Conservation (phyloP, 345 rosid species). For the Moricandia arvensis region DNA sequence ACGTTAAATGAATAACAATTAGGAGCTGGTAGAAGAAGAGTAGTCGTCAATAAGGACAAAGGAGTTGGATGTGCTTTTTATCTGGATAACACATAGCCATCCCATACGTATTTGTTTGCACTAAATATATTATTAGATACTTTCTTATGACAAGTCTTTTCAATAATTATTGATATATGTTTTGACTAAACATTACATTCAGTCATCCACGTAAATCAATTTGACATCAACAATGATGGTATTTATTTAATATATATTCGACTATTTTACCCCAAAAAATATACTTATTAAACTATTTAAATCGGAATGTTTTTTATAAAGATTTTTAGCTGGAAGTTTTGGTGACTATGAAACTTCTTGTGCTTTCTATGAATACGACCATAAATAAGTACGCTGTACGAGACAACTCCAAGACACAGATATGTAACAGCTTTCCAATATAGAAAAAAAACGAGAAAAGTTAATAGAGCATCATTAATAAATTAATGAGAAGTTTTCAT, state of each 20-base stretch:
- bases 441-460: background rate
- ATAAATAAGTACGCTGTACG: background rate
- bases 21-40: conserved; percentile 32
- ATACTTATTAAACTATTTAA: background rate
- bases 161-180: background rate
- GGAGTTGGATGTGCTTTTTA: conserved; percentile 35
- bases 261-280: background rate
- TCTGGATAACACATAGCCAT: conserved; percentile 34
- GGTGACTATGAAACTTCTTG: background rate
- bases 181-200: conserved; percentile 27
- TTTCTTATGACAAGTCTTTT: conserved; percentile 29
- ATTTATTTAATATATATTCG: background rate
- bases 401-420: background rate
- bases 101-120: conserved; percentile 32
- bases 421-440: background rate
- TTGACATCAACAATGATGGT: background rate
- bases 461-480: background rate
- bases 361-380: background rate
- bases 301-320: background rate
- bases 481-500: background rate
- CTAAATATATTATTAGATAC: conserved; percentile 15
- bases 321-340: background rate
- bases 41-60: conserved; percentile 28
- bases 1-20: conserved; percentile 16
- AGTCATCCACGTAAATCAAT: conserved; percentile 1